A percentile compares a stretch with the other conserved stretches of the same genome.
Evolutionary conservation across 331 rosid genomes (phyloP).

Genomic region (Erythrophleum ivorense): DNA sequence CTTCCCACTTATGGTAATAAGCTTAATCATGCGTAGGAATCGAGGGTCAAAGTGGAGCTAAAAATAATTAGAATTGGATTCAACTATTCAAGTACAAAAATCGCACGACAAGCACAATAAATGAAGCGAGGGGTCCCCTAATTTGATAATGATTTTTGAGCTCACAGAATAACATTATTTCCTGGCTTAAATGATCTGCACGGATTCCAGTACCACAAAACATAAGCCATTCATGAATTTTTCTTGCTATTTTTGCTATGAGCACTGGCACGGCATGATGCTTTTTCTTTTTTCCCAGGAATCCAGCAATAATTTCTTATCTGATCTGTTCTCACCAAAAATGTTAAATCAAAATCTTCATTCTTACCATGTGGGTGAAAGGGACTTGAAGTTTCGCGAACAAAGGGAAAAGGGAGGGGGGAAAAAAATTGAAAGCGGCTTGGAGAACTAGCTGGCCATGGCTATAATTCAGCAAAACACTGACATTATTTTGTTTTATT

Average conservation of each 20-base stretch:
- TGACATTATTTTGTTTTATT: conserved; percentile 19
- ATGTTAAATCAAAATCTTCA: background rate
- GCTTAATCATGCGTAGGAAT: background rate
- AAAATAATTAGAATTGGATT: background rate
- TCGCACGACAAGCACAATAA: background rate
- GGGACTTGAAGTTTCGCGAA: conserved; percentile 7
- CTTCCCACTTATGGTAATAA: background rate
- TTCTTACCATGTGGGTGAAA: conserved; percentile 2
- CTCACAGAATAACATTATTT: background rate
- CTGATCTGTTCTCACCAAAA: background rate
- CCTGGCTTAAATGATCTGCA: background rate
- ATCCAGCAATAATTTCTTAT: conserved; percentile 12
- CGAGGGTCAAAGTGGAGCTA: background rate
- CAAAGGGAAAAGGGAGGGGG: background rate
- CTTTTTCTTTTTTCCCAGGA: conserved; percentile 21
- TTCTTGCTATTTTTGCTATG: background rate
- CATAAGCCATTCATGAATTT: background rate
- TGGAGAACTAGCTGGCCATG: conserved; percentile 9
- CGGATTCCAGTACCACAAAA: background rate
- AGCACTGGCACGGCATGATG: background rate
- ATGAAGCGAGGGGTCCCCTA: background rate
- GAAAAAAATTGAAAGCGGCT: background rate
- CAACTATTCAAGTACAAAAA: background rate
- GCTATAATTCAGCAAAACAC: conserved; percentile 7
- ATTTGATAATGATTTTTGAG: background rate